Evolutionary conservation across 2,329 filamentous ascomycete genomes (phyloP), one percentile per base, ranked within the genome.

Genomic region (Pezicula rhizophila): DNA sequence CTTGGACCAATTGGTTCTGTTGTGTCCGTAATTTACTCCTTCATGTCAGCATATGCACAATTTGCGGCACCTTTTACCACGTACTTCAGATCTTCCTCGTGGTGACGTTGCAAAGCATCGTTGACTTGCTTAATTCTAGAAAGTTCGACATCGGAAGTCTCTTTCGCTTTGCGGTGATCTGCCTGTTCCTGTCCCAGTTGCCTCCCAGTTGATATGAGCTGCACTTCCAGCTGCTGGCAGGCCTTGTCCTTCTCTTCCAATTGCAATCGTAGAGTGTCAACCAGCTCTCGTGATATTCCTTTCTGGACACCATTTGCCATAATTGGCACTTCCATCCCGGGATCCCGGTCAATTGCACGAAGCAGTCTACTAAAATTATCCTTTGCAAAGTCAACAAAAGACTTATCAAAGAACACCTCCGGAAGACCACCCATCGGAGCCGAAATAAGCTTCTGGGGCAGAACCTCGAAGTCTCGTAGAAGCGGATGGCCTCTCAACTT

Each of bases 301-400:
- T 92, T 91, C 57, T 93, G 84, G 10, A 91, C 72, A 0, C 87
- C 88, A 62, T 91, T 89, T 39, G 84, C 77, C 49, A 90, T 75
- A 10, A 93, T 79, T 0, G 89, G 85, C 23, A 95, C 84, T 64
- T 99, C 93, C 52, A 95, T 74, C 1, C 85, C 89, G 1, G 93
- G 93, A 53, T 96, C 89, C 52, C 92, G 84, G 67, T 99, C 93
- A 58, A 99, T 88, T 12, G 89, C 87, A 53, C 89, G 82, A 35
- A 85, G 73, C 50, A 96, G 71, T 8, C 91, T 85, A 60, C 87
- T 92, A 64, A 95, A 97, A 63, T 96, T 96, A 61, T 97, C 91
- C 62, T 96, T 96, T 60, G 96, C 80, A 60, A 97, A 96, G 52
- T 96, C 88, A 48, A 99, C 83, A 66, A 96, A 97, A 0, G 80